Conservation (phyloP, 2,329 filamentous ascomycete genomes). For the Talaromyces sp. region DNA sequence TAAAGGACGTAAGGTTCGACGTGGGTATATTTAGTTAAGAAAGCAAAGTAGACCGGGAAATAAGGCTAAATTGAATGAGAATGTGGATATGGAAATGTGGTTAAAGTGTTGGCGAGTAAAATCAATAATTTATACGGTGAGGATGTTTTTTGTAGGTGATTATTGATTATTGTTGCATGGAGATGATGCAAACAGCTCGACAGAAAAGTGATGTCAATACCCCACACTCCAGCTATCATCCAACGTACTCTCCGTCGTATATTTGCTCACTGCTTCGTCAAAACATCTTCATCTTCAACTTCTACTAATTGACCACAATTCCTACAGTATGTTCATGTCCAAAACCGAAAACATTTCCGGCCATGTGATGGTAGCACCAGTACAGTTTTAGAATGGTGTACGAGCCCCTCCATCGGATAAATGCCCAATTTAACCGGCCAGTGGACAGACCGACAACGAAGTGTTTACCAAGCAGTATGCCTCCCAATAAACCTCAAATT, state of each 20-base stretch:
- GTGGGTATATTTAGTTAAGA: not conserved
- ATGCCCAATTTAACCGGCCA: constrained; percentile 6
- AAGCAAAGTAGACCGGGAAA: not conserved
- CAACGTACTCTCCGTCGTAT: too few species aligned
- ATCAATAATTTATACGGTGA: not conserved
- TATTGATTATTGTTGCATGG: not conserved
- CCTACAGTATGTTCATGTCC: too few species aligned
- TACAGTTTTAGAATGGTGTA: not conserved
- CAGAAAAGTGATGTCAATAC: not conserved
- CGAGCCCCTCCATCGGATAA: constrained; percentile 4
- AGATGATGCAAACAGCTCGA: not conserved
- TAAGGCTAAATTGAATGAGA: constrained; percentile 5
- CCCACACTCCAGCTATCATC: not conserved
- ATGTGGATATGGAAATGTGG: not conserved
- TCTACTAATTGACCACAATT: too few species aligned
- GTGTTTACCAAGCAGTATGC: not conserved
- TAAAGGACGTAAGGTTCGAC: not conserved
- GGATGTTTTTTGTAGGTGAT: not conserved
- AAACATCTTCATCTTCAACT: not conserved
- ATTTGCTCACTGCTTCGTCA: too few species aligned
- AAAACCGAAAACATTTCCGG: not conserved
- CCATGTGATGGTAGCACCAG: not conserved
- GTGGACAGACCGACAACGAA: too few species aligned
- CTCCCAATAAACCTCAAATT: not conserved
- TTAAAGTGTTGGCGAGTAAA: not conserved